Percentiles rank a stretch among this genome's conserved stretches.
Evolutionary conservation across 805 yeast species (phyloP).

Genomic region (Metschnikowia koreensis): DNA sequence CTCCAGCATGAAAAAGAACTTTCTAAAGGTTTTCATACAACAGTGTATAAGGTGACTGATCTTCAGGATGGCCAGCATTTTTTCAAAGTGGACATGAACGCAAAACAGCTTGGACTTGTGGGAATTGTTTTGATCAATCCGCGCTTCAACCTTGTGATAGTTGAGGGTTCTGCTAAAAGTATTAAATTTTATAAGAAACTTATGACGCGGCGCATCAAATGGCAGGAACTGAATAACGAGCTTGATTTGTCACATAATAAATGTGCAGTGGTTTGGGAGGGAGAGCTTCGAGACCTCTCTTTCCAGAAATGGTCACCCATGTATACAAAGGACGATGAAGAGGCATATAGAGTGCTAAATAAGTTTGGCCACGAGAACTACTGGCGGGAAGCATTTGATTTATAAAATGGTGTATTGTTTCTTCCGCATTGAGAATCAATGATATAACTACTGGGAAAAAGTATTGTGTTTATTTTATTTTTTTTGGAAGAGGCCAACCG

Average conservation of each 20-base stretch:
- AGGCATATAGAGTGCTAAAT: constrained; percentile 46
- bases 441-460: no score
- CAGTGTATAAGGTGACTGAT: constrained; percentile 57
- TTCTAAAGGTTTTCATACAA: constrained; percentile 49
- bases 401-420: background rate
- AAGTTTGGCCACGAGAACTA: constrained; percentile 57
- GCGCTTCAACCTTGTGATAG: constrained; percentile 57
- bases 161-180: constrained; percentile 70
- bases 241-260: constrained; percentile 42
- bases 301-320: constrained; percentile 72
- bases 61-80: constrained; percentile 64
- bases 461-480: no score
- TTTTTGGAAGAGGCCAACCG: no score
- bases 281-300: constrained; percentile 50
- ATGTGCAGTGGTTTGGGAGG: constrained; percentile 67
- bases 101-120: constrained; percentile 62
- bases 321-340: constrained; percentile 49
- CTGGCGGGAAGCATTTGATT: constrained; percentile 39
- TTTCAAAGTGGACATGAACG: constrained; percentile 76
- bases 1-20: constrained; percentile 49
- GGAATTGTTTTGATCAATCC: constrained; percentile 59
- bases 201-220: constrained; percentile 59
- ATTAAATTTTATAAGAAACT: constrained; percentile 63
- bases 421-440: background rate
- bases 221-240: constrained; percentile 48